Base-by-base conservation (phyloP, 495 filamentous ascomycete genomes). In the Aspergillus haitiensis region DNA sequence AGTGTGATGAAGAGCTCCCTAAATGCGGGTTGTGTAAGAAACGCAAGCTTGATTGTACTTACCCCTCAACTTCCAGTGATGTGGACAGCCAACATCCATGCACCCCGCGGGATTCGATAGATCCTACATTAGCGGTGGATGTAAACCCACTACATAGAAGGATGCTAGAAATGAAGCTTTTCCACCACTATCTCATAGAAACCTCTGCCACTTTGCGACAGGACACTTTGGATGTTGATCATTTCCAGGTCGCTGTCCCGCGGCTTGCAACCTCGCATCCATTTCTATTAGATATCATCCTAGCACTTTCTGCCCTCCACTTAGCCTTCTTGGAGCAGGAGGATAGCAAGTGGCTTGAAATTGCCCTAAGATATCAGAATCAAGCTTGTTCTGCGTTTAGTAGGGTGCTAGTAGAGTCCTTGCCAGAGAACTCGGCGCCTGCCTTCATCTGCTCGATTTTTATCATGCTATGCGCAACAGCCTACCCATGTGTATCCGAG, bases 231-330 rank as follows among this genome's bases (percentile, higher is more conserved):
- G 72, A 70, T 12, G 56, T 59, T 33, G 49, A 72, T 35, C 72
- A 82, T 45, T 77, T 78, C 40, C 74, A 75, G 31, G 67, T 72
- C n/a, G 67, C 62, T 6, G 73, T 80, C 15, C 78, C 78, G 6
- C 73, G 72, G 7, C 67, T 81, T 53, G 80, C 78, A 1, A 71
- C 75, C 16, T 60, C 71, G 0, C 71, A 75, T 59, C 70, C 73
- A 0, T 82, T 75, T 53, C 63, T 82, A 9, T 64, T 82, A 50
- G 78, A 81, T 59, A 74, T 72, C 50, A 68, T 82, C 7, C 64
- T 82, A 5, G 79, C 80, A 1, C 55, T 82, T 7, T 72, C 79
- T 6, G 75, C 80, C 6, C 61, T 81, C 35, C 80, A 82, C 53
- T 63, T 83, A 32, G 72, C 73, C 4, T 71, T 73, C 39, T n/a